Base-by-base conservation (phyloP, 2,329 filamentous ascomycete genomes). In the Basipetospora chlamydospora region DNA sequence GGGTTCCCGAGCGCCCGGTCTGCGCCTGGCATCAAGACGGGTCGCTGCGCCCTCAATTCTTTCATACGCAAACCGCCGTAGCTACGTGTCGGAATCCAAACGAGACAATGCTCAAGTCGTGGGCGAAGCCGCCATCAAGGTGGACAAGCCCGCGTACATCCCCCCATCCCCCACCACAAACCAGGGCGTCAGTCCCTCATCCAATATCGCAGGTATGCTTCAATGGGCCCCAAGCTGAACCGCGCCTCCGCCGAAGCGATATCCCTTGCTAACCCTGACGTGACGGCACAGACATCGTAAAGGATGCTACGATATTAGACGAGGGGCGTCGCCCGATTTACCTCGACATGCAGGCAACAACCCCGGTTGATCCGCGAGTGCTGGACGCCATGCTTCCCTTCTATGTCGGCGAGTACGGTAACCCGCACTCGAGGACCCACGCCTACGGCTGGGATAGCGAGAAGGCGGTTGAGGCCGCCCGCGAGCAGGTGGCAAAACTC, bases 401-500 rank as follows among this genome's bases (percentile, higher is more conserved):
- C 60, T 86, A 87, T 55, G 88, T 87, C 25, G 86, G 87, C 43
- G 73, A 92, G 33, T 98, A 93, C 54, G 90, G 90, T 47, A 98
- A 98, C 59, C 90, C 90, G 26, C 90, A 98, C 57, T 96, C 88
- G 39, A 76, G 88, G 51, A 98, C 90, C 39, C 90, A 98, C 58
- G 87, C 90, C 17, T 98, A 98, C 57, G 90, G 90, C 35, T 98
- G 90, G 90, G 90, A 98, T 64, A 93, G 82, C 37, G 90, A 98
- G 52, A 85, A 87, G 61, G 88, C 83, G 1, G 80, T 93, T 16
- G 90, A 98, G 56, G 71, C 84, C 43, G 87, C 90, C 29, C 75
- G 90, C 49, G 71, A 72, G 48, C 74, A 96, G 51, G 70, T 96
- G 44, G 90, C 90, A 3, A 70, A 69, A 26, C 70, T 98, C 38